These are phyloP conservation scores for Bruguiera hainesii DNA, from an alignment of 441 rosid genomes.

Conservation along the genomic window DNA sequence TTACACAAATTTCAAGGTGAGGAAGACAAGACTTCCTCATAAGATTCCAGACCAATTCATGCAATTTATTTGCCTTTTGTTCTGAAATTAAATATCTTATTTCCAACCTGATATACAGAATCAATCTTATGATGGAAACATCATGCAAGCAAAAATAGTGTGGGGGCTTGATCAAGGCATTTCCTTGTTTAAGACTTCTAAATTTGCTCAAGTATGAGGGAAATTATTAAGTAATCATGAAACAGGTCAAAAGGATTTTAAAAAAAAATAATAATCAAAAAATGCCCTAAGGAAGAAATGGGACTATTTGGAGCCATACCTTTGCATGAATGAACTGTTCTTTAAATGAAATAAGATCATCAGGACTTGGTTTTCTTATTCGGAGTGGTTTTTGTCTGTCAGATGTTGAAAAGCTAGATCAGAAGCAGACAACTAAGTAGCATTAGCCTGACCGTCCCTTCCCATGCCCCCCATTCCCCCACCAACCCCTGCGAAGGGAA, in stretches of 20 bases:
- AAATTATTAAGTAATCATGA: not conserved
- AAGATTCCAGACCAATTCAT: not conserved
- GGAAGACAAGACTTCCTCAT: slow-evolving; percentile 7
- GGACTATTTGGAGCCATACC: slow-evolving; percentile 38
- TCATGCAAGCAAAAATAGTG: no score
- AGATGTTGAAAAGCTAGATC: slow-evolving; percentile 44
- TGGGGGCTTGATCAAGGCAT: no score
- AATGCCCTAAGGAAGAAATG: not conserved
- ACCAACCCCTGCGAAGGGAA: not conserved
- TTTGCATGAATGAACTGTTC: slow-evolving; percentile 93
- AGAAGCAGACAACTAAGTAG: slow-evolving; percentile 25
- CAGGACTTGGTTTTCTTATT: slow-evolving; percentile 60
- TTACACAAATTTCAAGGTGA: slow-evolving; percentile 1
- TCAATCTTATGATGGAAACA: no score
- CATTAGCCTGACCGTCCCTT: not conserved
- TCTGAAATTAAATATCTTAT: no score
- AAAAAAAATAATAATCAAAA: not conserved
- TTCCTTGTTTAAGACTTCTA: no score
- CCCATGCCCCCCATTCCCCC: no score
- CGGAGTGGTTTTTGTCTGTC: slow-evolving; percentile 48
- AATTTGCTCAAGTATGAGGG: no score
- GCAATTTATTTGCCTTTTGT: no score
- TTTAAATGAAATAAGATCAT: slow-evolving; percentile 75
- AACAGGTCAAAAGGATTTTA: not conserved
- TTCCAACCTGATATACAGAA: no score